These are phyloP conservation scores for Chloris gayana DNA, from an alignment of 176 grass and related monocot genomes.

Conservation along the genomic window DNA sequence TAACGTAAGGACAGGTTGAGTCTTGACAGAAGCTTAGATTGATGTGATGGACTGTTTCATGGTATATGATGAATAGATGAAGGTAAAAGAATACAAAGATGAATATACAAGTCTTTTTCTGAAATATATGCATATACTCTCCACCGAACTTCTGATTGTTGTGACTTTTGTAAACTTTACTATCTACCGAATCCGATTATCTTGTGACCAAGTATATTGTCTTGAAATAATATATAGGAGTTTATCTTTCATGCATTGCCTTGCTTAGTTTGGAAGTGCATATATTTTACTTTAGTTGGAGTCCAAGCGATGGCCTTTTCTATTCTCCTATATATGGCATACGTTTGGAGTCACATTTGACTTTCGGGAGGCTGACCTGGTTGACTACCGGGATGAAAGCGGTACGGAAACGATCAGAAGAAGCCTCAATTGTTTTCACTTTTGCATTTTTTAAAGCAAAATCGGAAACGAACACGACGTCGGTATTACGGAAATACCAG, in stretches of 20 bases:
- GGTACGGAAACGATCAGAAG: too few relatives aligned
- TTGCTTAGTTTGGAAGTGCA: neutral
- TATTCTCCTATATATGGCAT: neutral
- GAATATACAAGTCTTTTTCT: neutral
- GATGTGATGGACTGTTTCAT: neutral
- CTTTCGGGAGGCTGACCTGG: conserved; percentile 17
- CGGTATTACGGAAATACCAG: too few relatives aligned
- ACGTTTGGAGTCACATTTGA: neutral
- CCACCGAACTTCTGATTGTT: neutral
- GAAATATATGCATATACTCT: neutral
- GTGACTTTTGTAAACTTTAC: neutral
- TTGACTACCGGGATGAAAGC: too few relatives aligned
- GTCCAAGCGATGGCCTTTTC: conserved; percentile 1
- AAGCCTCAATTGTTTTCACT: too few relatives aligned
- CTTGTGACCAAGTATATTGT: too few relatives aligned
- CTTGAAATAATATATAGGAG: too few relatives aligned
- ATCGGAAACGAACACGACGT: too few relatives aligned
- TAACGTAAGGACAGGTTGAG: neutral
- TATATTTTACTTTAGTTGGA: neutral
- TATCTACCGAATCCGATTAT: too few relatives aligned
- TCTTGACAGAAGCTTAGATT: neutral
- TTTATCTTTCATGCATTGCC: neutral
- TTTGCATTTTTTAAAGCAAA: too few relatives aligned
- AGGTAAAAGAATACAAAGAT: neutral
- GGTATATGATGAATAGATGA: neutral